Evolutionary conservation across 169 alveolate genomes (phyloP).

Genomic region (Plasmodium billcollinsi): DNA sequence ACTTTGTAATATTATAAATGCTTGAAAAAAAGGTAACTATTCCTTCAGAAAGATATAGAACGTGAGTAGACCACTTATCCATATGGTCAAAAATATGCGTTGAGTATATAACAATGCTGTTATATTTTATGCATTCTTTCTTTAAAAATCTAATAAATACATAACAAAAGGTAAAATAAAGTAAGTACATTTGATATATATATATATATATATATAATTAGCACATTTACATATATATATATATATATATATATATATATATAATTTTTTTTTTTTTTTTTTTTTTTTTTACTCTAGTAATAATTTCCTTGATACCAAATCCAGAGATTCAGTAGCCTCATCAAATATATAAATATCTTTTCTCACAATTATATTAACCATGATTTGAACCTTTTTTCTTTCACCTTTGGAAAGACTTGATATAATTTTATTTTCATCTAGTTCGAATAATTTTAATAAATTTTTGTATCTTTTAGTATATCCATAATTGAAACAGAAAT

Average conservation of each 20-base stretch:
- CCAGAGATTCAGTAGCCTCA: conserved; percentile 73
- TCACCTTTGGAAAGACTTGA: conserved; percentile 65
- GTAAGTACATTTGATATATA: background rate
- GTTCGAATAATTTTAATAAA: conserved; percentile 51
- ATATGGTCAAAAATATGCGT: conserved; percentile 72
- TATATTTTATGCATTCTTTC: conserved; percentile 56
- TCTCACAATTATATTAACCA: conserved; percentile 45
- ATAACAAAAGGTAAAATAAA: too few species aligned
- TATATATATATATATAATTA: background rate
- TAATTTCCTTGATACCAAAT: conserved; percentile 61
- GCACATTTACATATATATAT: background rate
- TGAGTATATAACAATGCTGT: conserved; percentile 67
- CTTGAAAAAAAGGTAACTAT: conserved; percentile 40
- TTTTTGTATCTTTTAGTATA: conserved; percentile 49
- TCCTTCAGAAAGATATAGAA: conserved; percentile 63
- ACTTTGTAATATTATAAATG: conserved; percentile 37
- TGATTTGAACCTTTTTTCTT: conserved; percentile 73
- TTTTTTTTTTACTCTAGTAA: conserved; percentile 44
- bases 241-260: background rate
- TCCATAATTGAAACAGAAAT: conserved; percentile 24
- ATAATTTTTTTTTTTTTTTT: too few species aligned
- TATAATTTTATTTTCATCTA: conserved; percentile 56
- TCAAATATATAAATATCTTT: conserved; percentile 73
- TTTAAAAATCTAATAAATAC: conserved; percentile 39
- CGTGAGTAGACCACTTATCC: conserved; percentile 73